These are phyloP conservation scores for Ceratobasidium papillatum DNA, from an alignment of 1,284 basidiomycete species.

Conservation along the genomic window DNA sequence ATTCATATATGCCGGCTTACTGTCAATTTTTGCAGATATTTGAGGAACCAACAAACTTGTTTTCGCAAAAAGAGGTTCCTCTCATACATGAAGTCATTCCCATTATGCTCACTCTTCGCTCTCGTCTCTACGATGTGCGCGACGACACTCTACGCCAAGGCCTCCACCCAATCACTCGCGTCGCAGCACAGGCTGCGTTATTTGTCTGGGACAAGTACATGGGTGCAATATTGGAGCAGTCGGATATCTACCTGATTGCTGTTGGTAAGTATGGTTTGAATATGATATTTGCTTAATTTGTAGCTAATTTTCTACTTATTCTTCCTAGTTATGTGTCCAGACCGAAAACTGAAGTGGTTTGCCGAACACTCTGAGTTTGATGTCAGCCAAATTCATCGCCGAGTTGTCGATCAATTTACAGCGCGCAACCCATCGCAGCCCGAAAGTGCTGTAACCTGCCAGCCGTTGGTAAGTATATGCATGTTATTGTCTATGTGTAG, in stretches of 20 bases:
- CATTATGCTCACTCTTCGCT: not conserved
- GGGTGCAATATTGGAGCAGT: conserved; percentile 12
- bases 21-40: not conserved
- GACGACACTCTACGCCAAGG: not conserved
- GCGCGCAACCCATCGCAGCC: not conserved
- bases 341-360: conserved; percentile 15
- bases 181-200: not conserved
- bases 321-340: not conserved
- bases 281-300: no score
- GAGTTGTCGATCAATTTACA: not conserved
- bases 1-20: not conserved
- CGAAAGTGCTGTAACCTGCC: not conserved
- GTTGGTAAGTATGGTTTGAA: not conserved
- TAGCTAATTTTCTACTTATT: no score
- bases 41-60: conserved; percentile 14
- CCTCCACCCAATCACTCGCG: not conserved
- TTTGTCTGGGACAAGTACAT: conserved; percentile 15
- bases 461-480: not conserved
- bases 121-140: not conserved
- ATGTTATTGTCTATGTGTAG: not conserved
- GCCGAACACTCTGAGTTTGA: not conserved
- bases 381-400: not conserved
- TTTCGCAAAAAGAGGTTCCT: conserved; percentile 4
- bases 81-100: conserved; percentile 10
- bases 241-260: conserved; percentile 7